phyloP scores from a whole-genome alignment of 108 stramenopile species.

The Cyclostephanos invisitatus region DNA sequence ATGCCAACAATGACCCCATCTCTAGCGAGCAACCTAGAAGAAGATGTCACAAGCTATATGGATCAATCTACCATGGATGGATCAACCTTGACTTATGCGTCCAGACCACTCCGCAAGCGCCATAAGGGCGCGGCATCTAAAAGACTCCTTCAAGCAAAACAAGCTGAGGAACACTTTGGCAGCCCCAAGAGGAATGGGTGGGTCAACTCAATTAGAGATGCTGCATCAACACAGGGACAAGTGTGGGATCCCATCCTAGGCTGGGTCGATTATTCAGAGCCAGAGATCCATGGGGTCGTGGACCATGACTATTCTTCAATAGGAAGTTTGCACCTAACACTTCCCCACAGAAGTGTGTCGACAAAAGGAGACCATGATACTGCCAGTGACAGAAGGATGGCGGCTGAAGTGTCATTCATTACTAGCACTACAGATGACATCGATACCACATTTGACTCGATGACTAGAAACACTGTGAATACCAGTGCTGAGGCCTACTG shows the following conservation, averaged over 20 bases:
- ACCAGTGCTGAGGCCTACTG: conserved; percentile 31
- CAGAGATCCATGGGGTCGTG: conserved; percentile 22
- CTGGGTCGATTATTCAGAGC: conserved; percentile 67
- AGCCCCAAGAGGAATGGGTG: conserved; percentile 60
- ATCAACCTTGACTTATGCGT: conserved; percentile 47
- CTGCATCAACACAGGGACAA: conserved; percentile 52
- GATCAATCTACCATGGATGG: conserved; percentile 48
- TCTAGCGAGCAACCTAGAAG: conserved; percentile 11
- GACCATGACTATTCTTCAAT: conserved; percentile 9
- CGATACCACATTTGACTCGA: conserved; percentile 19
- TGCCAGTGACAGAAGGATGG: not conserved
- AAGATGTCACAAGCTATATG: conserved; percentile 30
- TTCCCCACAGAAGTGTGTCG: conserved; percentile 7
- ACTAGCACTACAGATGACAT: not conserved
- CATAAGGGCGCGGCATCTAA: conserved; percentile 71
- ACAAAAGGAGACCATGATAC: not conserved
- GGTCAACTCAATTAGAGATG: conserved; percentile 72
- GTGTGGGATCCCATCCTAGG: conserved; percentile 75
- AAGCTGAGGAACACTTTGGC: conserved; percentile 33
- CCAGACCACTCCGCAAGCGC: conserved; percentile 52
- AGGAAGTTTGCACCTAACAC: conserved; percentile 37
- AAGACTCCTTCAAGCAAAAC: conserved; percentile 52
- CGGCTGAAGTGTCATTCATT: not conserved
- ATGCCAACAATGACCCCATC: conserved; percentile 16
- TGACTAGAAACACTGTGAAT: conserved; percentile 33